Evolutionary conservation across 2,329 filamentous ascomycete genomes (phyloP), one percentile per base, ranked within the genome.

Genomic region (Mycosphaerella sp.): DNA sequence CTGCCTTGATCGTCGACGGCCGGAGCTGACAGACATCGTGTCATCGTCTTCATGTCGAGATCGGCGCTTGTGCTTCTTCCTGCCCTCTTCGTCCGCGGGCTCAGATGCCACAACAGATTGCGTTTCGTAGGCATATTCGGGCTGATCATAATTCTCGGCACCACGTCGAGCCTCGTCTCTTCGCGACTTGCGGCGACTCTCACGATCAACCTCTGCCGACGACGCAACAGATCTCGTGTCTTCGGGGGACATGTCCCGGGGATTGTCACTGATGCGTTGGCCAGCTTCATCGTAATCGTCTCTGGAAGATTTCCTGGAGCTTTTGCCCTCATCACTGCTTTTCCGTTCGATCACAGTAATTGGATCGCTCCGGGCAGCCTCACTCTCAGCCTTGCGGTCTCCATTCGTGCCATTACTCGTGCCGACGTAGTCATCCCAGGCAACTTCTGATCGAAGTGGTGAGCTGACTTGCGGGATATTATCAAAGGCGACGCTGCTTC

Each of bases 21-120:
- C 65, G 4, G 73, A 73, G 6, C 66, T 62, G 6, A 70, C 61
- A 32, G 73, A 75, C 4, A 63, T 64, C 25, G 63, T 66, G 46
- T 75, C 73, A 45, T 75, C 71, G 39, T 67, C 49, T 25, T 72
- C 70, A 4, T 67, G 68, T 57, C 64, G 71, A 5, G 72, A 74
- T 51, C 62, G 65, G n/a, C 68, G 64, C 50, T 68, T 68, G 7
- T 68, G 68, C 47, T 68, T 71, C 41, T 62, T 68, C 46, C 54
- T 55, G 34, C 60, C 64, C 9, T 73, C 72, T 41, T 69, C 68
- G 45, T 72, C 71, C 4, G 64, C 68, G 25, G 69, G 68, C 48
- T 75, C 66, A 28, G 72, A 73, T 35, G 65, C 66, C 14, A 69
- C 68, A 0, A 70, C 65, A 10, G 72, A 74, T 41, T 66, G 64